Percentiles rank a stretch among this genome's conserved stretches.
Conservation (phyloP, 306 rosid genomes). For the Ammopiptanthus mongolicus region DNA sequence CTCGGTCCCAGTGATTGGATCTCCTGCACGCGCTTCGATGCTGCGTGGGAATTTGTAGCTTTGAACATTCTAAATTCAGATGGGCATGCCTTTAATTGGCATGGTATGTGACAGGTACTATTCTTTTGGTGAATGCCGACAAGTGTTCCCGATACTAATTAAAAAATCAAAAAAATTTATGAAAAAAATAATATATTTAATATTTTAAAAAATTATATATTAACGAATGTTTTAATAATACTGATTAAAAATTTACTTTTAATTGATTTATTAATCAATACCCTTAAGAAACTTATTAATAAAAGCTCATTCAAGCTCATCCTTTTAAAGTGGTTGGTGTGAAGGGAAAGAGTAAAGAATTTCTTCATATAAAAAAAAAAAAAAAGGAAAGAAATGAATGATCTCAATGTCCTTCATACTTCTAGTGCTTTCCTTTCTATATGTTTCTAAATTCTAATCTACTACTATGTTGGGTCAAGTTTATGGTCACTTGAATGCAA, state of each 20-base stretch:
- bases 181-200: no score
- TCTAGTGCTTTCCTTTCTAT: not conserved
- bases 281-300: no score
- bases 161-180: no score
- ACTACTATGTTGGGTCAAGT: not conserved
- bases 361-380: not conserved
- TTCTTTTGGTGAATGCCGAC: no score
- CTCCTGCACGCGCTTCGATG: conserved; percentile 47
- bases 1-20: conserved; percentile 32
- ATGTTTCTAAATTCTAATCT: not conserved
- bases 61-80: conserved; percentile 33
- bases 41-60: conserved; percentile 39
- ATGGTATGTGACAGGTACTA: conserved; percentile 4
- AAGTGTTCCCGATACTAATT: no score
- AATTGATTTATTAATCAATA: no score
- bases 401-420: conserved; percentile 10
- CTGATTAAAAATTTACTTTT: no score
- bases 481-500: not conserved
- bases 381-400: not conserved
- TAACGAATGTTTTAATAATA: no score
- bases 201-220: no score
- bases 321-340: not conserved
- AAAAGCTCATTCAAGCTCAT: no score
- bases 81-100: conserved; percentile 13
- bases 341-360: not conserved